Percentiles rank a stretch among this genome's conserved stretches.
Conservation (phyloP, 495 filamentous ascomycete species). For the Penicillium alfredii region DNA sequence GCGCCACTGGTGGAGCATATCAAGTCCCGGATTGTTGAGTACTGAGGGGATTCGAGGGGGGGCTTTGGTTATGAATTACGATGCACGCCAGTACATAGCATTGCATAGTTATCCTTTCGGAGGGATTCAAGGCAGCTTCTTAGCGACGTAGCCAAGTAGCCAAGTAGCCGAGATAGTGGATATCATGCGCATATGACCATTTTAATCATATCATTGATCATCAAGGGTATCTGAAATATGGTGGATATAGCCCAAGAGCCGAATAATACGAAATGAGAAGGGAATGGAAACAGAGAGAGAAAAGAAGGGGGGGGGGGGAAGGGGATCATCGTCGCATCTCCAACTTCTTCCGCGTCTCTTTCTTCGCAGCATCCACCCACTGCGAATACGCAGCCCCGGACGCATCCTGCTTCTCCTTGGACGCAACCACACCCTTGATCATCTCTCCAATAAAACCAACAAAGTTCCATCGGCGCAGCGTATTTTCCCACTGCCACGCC, state of each 20-base stretch:
- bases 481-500: slow-evolving; percentile 95
- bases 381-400: slow-evolving; percentile 56
- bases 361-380: slow-evolving; percentile 75
- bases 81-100: slow-evolving; percentile 23
- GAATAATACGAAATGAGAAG: slow-evolving; percentile 1
- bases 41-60: slow-evolving; percentile 34
- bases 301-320: not conserved
- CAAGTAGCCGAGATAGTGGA: no score
- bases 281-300: not conserved
- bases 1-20: slow-evolving; percentile 49
- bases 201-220: not conserved
- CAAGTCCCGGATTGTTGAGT: slow-evolving; percentile 52
- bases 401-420: slow-evolving; percentile 53
- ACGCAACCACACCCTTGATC: slow-evolving; percentile 71
- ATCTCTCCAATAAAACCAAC: slow-evolving; percentile 92
- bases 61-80: slow-evolving; percentile 20
- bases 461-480: slow-evolving; percentile 88
- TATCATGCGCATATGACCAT: no score
- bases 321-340: slow-evolving; percentile 35
- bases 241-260: not conserved
- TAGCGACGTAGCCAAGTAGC: no score
- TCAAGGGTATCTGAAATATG: slow-evolving; percentile 10
- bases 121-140: no score
- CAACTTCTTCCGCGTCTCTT: slow-evolving; percentile 61
- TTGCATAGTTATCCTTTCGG: not conserved